Evolutionary conservation across 257 asterid species (phyloP), one percentile per base, ranked within the genome.

Genomic region (Ballota nigra): DNA sequence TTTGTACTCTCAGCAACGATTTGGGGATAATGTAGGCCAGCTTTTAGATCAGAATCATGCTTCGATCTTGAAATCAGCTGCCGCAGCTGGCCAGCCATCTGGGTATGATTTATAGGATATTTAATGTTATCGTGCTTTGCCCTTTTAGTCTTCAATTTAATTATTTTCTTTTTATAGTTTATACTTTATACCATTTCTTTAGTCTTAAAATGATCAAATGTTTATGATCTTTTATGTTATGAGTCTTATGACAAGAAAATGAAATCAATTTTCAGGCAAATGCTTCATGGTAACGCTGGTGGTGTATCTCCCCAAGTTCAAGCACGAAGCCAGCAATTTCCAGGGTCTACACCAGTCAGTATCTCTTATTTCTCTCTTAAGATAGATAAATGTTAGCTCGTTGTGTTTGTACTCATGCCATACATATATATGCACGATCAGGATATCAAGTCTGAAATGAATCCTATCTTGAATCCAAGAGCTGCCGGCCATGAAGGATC

Each of bases 261-360:
- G 60, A 55, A 66, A 66, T 68, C 34, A 12, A 23, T 68, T 79
- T 81, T 41, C 85, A 95, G 99, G 89, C 97, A 86, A 82, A 84
- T 92, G 81, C 81, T 88, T 56, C 97, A 90, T 71, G 95, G 96
- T 80, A 6, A 85, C 49, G 84, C 88, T 63, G 97, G 96, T 74
- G 95, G 87, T 61, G 89, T 90, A 88, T 88, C 98, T 24, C 89
- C 99, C 5, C 99, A 92, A 75, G 93, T 90, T 74, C 99, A 92
- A 80, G 83, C 86, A 63, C 89, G 96, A 60, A 86, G 83, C 86
- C 99, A 92, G 76, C 99, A 92, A 80, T 89, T 88, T 83, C 96
- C 96, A 8, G 99, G 96, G 60, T 83, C 99, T 83, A 61, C 96
- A 31, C 87, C 91, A 15, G 99, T 95, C 57, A 82, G 98, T 84